Percentiles rank a stretch among this genome's conserved stretches.
phyloP scores from a whole-genome alignment of 331 rosid species.

The Acacia pycnantha region DNA sequence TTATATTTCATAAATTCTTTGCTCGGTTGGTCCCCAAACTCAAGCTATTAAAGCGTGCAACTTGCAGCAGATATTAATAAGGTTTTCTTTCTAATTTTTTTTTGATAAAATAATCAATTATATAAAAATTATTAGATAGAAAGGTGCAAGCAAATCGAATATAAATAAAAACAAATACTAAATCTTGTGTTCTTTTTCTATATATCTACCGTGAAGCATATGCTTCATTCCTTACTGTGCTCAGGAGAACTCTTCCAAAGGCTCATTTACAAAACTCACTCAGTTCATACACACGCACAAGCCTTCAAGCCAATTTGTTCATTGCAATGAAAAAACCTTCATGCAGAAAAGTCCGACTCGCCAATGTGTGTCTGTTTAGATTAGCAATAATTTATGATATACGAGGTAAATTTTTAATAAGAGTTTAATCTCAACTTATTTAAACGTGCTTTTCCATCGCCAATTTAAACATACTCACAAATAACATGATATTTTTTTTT shows the following conservation, averaged over 20 bases:
- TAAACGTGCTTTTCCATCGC: too few relatives aligned
- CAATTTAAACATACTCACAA: too few relatives aligned
- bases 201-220: background rate
- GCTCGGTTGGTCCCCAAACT: background rate
- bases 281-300: background rate
- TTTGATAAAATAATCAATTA: too few relatives aligned
- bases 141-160: background rate
- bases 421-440: too few relatives aligned
- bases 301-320: too few relatives aligned
- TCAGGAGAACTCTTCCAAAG: background rate
- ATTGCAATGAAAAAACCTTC: background rate
- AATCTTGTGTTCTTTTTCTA: background rate
- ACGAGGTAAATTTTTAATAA: too few relatives aligned
- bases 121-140: background rate
- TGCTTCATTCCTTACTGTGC: background rate
- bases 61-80: too few relatives aligned
- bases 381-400: too few relatives aligned
- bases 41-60: background rate
- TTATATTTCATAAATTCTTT: background rate
- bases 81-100: background rate
- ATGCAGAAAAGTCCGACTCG: background rate
- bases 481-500: too few relatives aligned
- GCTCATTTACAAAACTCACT: background rate
- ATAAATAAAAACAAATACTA: background rate
- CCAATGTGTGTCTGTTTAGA: too few relatives aligned